Conservation (phyloP, 495 filamentous ascomycete species). For the Terfezia claveryi region DNA sequence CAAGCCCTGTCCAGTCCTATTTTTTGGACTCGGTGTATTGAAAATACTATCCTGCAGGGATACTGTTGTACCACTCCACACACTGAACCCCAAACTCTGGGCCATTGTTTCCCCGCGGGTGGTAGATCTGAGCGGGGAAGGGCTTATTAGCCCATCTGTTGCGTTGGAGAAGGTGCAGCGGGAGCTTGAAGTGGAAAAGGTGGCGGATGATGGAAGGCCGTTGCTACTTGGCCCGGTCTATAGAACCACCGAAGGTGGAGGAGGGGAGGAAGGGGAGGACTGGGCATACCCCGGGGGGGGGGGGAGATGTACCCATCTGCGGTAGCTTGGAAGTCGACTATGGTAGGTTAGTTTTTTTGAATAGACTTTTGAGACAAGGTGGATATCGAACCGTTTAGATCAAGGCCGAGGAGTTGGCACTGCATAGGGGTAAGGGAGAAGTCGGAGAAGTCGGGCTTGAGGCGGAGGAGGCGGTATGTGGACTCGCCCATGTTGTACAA, state of each 20-base stretch:
- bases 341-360: too few relatives aligned
- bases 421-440: constrained; percentile 83
- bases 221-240: constrained; percentile 28
- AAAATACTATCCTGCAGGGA: constrained; percentile 20
- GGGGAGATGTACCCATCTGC: too few relatives aligned
- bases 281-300: constrained; percentile 32
- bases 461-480: constrained; percentile 43
- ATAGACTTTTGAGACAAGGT: too few relatives aligned
- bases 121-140: neutral
- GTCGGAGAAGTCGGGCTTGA: constrained; percentile 57
- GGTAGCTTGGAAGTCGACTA: too few relatives aligned
- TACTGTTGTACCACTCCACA: constrained; percentile 9
- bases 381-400: constrained; percentile 37
- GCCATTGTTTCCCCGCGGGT: neutral
- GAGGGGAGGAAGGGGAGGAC: constrained; percentile 50
- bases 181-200: neutral
- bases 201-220: constrained; percentile 22
- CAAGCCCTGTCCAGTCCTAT: constrained; percentile 31
- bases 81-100: neutral
- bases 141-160: neutral
- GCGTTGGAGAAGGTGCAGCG: neutral
- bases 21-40: constrained; percentile 29
- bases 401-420: constrained; percentile 60
- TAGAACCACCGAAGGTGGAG: constrained; percentile 55
- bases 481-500: constrained; percentile 43